These are phyloP conservation scores for Ophiostoma sp. DNA, from an alignment of 2,329 filamentous ascomycete genomes.

Conservation along the genomic window DNA sequence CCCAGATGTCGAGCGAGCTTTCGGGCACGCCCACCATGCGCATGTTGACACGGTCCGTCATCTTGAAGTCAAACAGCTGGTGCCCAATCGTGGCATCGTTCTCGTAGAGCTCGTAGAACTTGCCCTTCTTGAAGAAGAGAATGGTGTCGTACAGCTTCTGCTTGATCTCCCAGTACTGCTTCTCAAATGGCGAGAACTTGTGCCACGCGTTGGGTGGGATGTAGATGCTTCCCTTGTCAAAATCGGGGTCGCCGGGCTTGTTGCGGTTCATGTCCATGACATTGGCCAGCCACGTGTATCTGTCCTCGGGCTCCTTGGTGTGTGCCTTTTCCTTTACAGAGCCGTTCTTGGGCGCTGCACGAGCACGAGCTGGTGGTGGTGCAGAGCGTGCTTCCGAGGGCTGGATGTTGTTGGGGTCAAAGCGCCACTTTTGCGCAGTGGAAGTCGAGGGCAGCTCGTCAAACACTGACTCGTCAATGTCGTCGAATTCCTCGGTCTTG, in stretches of 20 bases:
- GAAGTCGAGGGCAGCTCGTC: slow-evolving; percentile 57
- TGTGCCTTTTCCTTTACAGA: slow-evolving; percentile 62
- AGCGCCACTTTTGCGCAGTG: slow-evolving; percentile 77
- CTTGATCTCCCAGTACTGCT: slow-evolving; percentile 99
- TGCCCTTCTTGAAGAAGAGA: slow-evolving; percentile 99
- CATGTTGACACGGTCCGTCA: slow-evolving; percentile 98
- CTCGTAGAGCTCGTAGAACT: slow-evolving; percentile 98
- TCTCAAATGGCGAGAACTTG: slow-evolving; percentile 90
- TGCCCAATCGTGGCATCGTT: slow-evolving; percentile 96
- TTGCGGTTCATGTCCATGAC: slow-evolving; percentile 79
- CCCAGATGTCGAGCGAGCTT: slow-evolving; percentile 92
- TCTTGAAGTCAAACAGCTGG: slow-evolving; percentile 93
- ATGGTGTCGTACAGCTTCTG: slow-evolving; percentile 96
- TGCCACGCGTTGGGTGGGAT: slow-evolving; percentile 75
- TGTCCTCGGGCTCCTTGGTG: slow-evolving; percentile 73
- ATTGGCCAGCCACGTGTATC: slow-evolving; percentile 87
- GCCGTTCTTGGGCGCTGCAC: slow-evolving; percentile 27
- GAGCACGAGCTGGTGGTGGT: slow-evolving; percentile 25
- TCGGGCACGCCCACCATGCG: slow-evolving; percentile 98
- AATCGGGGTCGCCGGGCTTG: slow-evolving; percentile 73
- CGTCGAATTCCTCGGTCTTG: slow-evolving; percentile 31
- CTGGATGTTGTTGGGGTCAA: slow-evolving; percentile 46
- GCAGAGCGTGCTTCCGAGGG: slow-evolving; percentile 26
- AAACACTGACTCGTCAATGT: slow-evolving; percentile 51
- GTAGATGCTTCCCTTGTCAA: slow-evolving; percentile 85